phyloP scores from a whole-genome alignment of 1,284 basidiomycete genomes.

The Boletus nobilissimus region DNA sequence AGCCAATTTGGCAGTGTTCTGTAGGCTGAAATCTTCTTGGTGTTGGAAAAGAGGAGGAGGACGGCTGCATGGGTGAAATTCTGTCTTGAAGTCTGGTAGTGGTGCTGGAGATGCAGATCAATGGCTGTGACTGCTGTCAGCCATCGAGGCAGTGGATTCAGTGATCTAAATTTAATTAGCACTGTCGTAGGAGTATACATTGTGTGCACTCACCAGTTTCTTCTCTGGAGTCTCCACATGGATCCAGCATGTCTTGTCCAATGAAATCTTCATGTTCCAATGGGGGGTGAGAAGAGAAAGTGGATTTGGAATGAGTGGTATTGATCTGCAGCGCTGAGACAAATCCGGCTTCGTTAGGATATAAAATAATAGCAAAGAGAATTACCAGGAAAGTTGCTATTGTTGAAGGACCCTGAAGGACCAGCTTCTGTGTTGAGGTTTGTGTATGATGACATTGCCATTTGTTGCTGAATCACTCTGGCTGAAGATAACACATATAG shows the following conservation, averaged over 20 bases:
- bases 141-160: not conserved
- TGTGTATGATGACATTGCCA: too few species aligned
- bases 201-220: not conserved
- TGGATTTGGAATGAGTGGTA: not conserved
- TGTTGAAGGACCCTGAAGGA: too few species aligned
- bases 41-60: not conserved
- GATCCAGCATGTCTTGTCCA: not conserved
- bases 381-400: too few species aligned
- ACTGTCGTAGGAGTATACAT: not conserved
- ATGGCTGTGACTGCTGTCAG: not conserved
- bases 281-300: not conserved
- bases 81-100: not conserved
- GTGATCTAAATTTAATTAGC: not conserved
- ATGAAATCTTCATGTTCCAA: not conserved
- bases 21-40: not conserved
- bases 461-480: not conserved
- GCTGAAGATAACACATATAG: not conserved
- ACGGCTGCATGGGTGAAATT: not conserved
- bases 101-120: not conserved
- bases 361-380: not conserved
- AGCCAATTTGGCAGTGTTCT: rapidly evolving
- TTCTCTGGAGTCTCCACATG: not conserved
- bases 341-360: too few species aligned
- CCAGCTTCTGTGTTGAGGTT: too few species aligned
- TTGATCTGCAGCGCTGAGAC: too few species aligned